phyloP scores from a whole-genome alignment of 1,284 basidiomycete genomes.

The Ceratobasidium sp. region DNA sequence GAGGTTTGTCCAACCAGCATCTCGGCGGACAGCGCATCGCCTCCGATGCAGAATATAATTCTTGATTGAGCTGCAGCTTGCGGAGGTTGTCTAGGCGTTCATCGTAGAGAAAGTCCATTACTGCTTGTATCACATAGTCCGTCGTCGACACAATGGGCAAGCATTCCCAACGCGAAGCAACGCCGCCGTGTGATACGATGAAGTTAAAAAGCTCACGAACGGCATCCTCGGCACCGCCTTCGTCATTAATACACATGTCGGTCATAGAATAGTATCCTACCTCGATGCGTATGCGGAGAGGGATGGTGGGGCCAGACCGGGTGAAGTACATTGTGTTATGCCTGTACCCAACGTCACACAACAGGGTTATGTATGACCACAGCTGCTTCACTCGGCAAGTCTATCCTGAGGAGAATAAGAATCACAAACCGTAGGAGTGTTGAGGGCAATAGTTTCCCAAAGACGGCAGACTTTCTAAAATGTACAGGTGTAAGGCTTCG shows the following conservation, averaged over 20 bases:
- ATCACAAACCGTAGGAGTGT: conserved; percentile 26
- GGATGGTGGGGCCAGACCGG: conserved; percentile 3
- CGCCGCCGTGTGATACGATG: conserved; percentile 2
- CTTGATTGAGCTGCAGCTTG: background rate
- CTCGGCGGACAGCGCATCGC: background rate
- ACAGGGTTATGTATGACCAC: conserved; percentile 26
- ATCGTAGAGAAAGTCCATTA: conserved; percentile 9
- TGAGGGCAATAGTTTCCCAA: conserved; percentile 24
- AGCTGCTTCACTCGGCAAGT: background rate
- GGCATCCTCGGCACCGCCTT: background rate
- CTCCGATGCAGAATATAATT: background rate
- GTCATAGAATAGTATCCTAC: background rate
- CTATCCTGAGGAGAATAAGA: background rate
- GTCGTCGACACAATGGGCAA: background rate
- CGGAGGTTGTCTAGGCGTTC: conserved; percentile 2
- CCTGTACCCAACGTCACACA: background rate
- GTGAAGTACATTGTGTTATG: background rate
- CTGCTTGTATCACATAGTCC: background rate
- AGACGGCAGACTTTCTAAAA: conserved; percentile 29
- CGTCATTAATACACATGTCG: background rate
- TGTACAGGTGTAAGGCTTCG: background rate
- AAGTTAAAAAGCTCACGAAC: conserved; percentile 2
- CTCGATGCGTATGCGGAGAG: conserved; percentile 11
- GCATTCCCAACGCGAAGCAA: conserved; percentile 14
- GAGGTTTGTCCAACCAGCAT: background rate